phyloP scores from a whole-genome alignment of 1,139 yeast species.

The Oligophagozyma castellii region DNA sequence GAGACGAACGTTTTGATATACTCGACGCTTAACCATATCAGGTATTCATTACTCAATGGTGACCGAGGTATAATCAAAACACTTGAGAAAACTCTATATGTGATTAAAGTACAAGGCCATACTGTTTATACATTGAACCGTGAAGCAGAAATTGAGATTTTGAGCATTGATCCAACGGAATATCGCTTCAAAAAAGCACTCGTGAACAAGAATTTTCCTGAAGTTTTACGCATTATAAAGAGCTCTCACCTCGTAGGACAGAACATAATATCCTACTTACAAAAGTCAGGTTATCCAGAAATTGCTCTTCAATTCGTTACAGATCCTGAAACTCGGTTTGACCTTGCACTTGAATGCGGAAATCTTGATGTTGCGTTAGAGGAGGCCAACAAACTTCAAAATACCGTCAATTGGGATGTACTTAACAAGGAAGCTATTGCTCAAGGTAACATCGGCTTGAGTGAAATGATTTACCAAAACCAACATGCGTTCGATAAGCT shows the following conservation, averaged over 20 bases:
- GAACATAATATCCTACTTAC: conserved; percentile 87
- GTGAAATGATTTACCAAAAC: conserved; percentile 82
- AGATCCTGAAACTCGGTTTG: conserved; percentile 93
- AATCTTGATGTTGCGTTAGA: conserved; percentile 75
- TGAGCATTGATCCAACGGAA: conserved; percentile 88
- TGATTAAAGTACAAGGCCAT: conserved; percentile 57
- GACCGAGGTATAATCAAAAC: conserved; percentile 92
- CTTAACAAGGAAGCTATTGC: conserved; percentile 75
- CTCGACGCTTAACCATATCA: conserved; percentile 90
- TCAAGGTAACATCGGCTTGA: conserved; percentile 80
- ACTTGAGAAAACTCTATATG: conserved; percentile 78
- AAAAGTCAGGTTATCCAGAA: conserved; percentile 91
- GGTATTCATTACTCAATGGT: conserved; percentile 85
- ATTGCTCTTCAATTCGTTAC: conserved; percentile 90
- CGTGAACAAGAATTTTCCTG: conserved; percentile 79
- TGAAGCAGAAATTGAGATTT: conserved; percentile 66
- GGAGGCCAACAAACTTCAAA: conserved; percentile 72
- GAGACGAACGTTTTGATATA: conserved; percentile 83
- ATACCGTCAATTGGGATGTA: conserved; percentile 61
- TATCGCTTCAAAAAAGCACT: conserved; percentile 91
- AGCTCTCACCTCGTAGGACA: conserved; percentile 92
- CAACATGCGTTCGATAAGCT: conserved; percentile 77
- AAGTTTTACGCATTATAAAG: conserved; percentile 80
- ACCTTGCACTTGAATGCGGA: conserved; percentile 87
- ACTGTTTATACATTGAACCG: conserved; percentile 74